Evolutionary conservation across 768 basidiomycete genomes (phyloP), one percentile per base, ranked within the genome.

Genomic region (Tylopilus plumbeoviolaceoides): DNA sequence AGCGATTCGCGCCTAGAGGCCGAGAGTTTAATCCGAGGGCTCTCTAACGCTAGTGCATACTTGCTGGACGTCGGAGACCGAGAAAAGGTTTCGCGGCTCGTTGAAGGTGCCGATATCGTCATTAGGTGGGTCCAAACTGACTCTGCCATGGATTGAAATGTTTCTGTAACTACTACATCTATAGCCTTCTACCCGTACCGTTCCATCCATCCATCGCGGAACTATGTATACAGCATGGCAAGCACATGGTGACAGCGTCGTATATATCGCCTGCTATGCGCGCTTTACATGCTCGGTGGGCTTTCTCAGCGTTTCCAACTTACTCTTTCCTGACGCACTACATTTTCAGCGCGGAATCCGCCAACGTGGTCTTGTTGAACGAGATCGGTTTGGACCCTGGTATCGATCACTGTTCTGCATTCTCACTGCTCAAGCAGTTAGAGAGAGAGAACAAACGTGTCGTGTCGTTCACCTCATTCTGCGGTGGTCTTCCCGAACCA

Each of bases 301-400:
- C 7, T 23, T 21, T 1, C 58, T 7, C 21, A 44, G 4, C 14
- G 45, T 42, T 10, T 36, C n/a, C 23, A n/a, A 43, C n/a, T 17
- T 7, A 35, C 10, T 3, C 31, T 48, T n/a, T n/a, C 20, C 30
- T 6, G 17, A 28, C 9, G 21, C 15, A 31, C 7, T 31, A 10
- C 35, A 23, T n/a, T 12, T 2, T 5, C 52, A 87, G 90, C 4
- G 90, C 92, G 4, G 55, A 74, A 35, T 63, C 75, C 4, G 78
- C 83, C 1, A 79, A 80, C 31, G 79, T 95, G 7, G 71, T 95
- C 1, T 72, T 97, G 2, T 75, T 97, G 40, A 95, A 92, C 59
- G 95, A 98, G 69, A 91, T 95, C 35, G 89, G 90, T 1, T 75
- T 94, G 1, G 92, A 95, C 65, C 91, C 92, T 0, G 92, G 91